Evolutionary conservation across 2,329 filamentous ascomycete species (phyloP).

Genomic region (Fusarium floridanum): DNA sequence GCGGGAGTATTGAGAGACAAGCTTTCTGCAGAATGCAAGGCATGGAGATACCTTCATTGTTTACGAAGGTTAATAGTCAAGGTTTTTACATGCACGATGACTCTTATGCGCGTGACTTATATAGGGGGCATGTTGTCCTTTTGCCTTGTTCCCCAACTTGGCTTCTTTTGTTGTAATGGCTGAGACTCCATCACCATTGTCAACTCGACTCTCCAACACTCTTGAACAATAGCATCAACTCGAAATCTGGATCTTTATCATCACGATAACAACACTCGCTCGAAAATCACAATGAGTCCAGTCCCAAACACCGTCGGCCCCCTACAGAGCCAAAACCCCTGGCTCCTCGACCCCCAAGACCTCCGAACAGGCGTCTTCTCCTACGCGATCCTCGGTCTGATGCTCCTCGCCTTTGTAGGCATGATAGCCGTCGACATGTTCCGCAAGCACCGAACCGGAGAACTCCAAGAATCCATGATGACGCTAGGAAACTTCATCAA

Average conservation of each 20-base stretch:
- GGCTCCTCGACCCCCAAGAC: slow-evolving; percentile 1
- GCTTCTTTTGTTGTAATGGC: neutral
- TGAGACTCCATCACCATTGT: neutral
- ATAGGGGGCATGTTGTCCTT: neutral
- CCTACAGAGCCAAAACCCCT: neutral
- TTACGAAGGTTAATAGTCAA: neutral
- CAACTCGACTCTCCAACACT: neutral
- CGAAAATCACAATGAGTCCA: neutral
- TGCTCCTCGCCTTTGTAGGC: slow-evolving; percentile 16
- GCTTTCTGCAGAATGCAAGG: neutral
- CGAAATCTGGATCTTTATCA: too few relatives aligned
- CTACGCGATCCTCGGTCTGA: slow-evolving; percentile 14
- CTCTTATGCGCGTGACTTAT: neutral
- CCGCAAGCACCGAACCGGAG: slow-evolving; percentile 22
- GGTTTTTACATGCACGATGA: neutral
- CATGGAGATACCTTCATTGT: neutral
- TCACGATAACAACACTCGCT: neutral
- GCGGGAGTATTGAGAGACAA: neutral
- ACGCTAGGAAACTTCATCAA: neutral
- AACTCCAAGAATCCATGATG: slow-evolving; percentile 18
- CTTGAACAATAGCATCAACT: neutral
- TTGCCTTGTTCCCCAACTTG: neutral
- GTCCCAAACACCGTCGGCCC: neutral
- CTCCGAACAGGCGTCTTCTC: slow-evolving; percentile 7
- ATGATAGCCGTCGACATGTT: slow-evolving; percentile 27